phyloP scores from a whole-genome alignment of 2,329 filamentous ascomycete genomes.

The Plectosphaerella plurivora region DNA sequence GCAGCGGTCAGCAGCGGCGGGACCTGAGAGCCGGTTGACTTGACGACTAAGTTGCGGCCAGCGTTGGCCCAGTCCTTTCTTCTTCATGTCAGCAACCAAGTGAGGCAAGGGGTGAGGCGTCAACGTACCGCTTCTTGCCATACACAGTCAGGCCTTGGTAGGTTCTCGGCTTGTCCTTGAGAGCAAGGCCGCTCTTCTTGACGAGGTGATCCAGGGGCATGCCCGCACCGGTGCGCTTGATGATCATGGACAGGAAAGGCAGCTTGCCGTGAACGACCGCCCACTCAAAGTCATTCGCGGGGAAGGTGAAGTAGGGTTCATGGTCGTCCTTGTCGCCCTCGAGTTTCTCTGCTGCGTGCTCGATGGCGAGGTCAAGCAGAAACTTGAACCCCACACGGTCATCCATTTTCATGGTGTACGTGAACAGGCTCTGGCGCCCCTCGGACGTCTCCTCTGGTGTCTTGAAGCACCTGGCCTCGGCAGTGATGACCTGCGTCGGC shows the following conservation, averaged over 20 bases:
- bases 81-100: constrained; percentile 9
- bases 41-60: constrained; percentile 41
- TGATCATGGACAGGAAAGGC: constrained; percentile 57
- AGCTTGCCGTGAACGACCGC: constrained; percentile 46
- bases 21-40: constrained; percentile 33
- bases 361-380: constrained; percentile 49
- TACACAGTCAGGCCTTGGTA: constrained; percentile 76
- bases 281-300: constrained; percentile 31
- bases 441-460: constrained; percentile 17
- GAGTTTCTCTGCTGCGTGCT: constrained; percentile 35
- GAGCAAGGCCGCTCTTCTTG: constrained; percentile 58
- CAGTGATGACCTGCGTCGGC: constrained; percentile 49
- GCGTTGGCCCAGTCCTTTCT: constrained; percentile 68
- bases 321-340: constrained; percentile 25
- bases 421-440: constrained; percentile 24
- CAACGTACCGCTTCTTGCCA: constrained; percentile 57
- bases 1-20: constrained; percentile 61
- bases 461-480: constrained; percentile 28
- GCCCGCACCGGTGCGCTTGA: constrained; percentile 62
- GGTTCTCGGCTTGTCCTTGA: constrained; percentile 61
- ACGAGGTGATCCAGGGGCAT: constrained; percentile 65
- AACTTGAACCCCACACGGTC: constrained; percentile 50
- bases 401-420: constrained; percentile 45
- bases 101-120: neutral
- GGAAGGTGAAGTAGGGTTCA: constrained; percentile 32